Conservation (phyloP, 345 rosid species). For the Lepidium aucheri region DNA sequence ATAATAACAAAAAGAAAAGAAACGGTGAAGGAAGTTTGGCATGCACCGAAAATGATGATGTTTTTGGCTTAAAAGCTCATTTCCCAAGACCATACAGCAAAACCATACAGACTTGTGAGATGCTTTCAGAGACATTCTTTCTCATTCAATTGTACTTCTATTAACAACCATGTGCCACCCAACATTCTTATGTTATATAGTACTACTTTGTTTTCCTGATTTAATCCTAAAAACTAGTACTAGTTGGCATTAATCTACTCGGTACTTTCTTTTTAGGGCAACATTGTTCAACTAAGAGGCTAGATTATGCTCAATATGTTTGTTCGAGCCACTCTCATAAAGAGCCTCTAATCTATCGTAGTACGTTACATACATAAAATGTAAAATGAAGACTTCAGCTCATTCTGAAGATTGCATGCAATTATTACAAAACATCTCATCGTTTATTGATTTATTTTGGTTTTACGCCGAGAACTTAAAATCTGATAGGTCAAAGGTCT, state of each 20-base stretch:
- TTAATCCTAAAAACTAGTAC: background rate
- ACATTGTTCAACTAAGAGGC: background rate
- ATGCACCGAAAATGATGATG: constrained; percentile 31
- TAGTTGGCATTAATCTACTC: background rate
- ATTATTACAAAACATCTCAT: background rate
- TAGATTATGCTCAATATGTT: background rate
- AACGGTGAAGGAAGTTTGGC: constrained; percentile 16
- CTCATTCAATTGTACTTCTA: constrained; percentile 22
- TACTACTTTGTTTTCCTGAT: background rate
- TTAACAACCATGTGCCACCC: constrained; percentile 28
- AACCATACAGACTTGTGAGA: constrained; percentile 15
- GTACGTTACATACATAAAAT: background rate
- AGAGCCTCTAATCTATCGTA: background rate
- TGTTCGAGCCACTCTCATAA: background rate
- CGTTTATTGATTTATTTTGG: background rate
- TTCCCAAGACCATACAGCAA: constrained; percentile 27
- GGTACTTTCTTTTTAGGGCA: background rate
- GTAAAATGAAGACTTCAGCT: background rate
- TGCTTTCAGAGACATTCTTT: constrained; percentile 20
- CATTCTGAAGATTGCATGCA: background rate
- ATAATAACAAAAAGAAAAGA: constrained; percentile 1
- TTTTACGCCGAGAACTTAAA: background rate
- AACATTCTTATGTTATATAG: background rate
- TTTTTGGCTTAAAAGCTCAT: constrained; percentile 20
- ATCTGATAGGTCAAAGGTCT: background rate